phyloP scores from a whole-genome alignment of 495 filamentous ascomycete genomes.

The Pseudevernia furfuracea region DNA sequence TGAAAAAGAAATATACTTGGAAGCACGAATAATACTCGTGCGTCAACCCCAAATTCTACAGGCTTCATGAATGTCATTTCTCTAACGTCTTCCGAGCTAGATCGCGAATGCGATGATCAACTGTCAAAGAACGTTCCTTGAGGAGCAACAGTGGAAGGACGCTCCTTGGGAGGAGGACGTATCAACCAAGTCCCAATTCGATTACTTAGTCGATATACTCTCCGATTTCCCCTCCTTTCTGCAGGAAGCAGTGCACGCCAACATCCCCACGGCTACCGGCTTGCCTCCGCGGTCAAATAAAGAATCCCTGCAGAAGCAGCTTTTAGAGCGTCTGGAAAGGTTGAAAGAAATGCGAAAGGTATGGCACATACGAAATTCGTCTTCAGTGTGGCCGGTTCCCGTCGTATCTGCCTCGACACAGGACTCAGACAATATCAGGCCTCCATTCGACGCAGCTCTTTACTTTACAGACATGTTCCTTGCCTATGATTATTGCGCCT shows the following conservation, averaged over 20 bases:
- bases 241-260: not conserved
- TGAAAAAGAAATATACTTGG: slow-evolving; percentile 12
- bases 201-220: slow-evolving; percentile 9
- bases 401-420: not conserved
- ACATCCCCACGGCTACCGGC: not conserved
- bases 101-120: not conserved
- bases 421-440: not conserved
- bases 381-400: not conserved
- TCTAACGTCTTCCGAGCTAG: not conserved
- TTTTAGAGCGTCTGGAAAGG: not conserved
- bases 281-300: not conserved
- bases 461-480: slow-evolving; percentile 3
- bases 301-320: not conserved
- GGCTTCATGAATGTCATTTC: not conserved
- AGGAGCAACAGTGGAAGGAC: slow-evolving; percentile 11
- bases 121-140: slow-evolving; percentile 17
- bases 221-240: slow-evolving; percentile 10
- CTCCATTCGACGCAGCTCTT: slow-evolving; percentile 6
- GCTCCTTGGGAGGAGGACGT: slow-evolving; percentile 13
- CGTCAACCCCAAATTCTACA: not conserved
- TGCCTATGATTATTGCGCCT: slow-evolving; percentile 7
- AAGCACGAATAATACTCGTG: slow-evolving; percentile 10
- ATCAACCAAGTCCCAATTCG: not conserved
- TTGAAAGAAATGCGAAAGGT: not conserved
- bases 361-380: not conserved